Base-by-base conservation (phyloP, 2,329 filamentous ascomycete genomes). In the Pyricularia pennisetigena region DNA sequence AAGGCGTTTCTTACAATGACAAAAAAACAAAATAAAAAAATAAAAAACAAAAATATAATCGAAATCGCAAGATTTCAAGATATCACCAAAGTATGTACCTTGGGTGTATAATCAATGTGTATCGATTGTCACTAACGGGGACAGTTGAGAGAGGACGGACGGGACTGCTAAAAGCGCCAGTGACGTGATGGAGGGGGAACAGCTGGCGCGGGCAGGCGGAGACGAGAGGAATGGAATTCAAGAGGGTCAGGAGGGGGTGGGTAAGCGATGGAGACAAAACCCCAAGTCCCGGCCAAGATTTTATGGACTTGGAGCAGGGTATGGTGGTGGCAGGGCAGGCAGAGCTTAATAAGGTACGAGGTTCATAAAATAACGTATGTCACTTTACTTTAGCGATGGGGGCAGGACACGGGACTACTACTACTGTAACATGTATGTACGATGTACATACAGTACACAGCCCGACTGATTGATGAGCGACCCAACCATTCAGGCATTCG, bases 101-200 rank as follows among this genome's bases (percentile, higher is more conserved):
- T 8, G 5, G 5, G 16, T 20, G 35, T 41, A 41, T 20, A 49
- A 49, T 49, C n/a, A 49, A 49, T 4, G 41, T n/a, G 41, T 49
- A n/a, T 49, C 41, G 41, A n/a, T 49, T 16, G 41, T 49, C 41
- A 20, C 41, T 35, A 49, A 49, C 41, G 20, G 41, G 41, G 16
- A 49, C 16, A 16, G 41, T 20, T 49, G 16, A 20, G 23, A 35
- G 12, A 20, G 28, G 30, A 41, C n/a, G 28, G 63, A 30, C 63
- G n/a, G 30, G 30, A n/a, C 23, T 23, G n/a, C 63, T 24, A 35
- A 30, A 65, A 24, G 63, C 63, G n/a, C n/a, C 63, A 65, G 63
- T 65, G 63, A 65, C 63, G 63, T 65, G 63, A 65, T 65, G 63
- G 63, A 65, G 63, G 63, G 63, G 63, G 16, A 16, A 49, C 16